Evolutionary conservation across 2,329 filamentous ascomycete genomes (phyloP), one percentile per base, ranked within the genome.

Genomic region (Colletotrichum coccodes): DNA sequence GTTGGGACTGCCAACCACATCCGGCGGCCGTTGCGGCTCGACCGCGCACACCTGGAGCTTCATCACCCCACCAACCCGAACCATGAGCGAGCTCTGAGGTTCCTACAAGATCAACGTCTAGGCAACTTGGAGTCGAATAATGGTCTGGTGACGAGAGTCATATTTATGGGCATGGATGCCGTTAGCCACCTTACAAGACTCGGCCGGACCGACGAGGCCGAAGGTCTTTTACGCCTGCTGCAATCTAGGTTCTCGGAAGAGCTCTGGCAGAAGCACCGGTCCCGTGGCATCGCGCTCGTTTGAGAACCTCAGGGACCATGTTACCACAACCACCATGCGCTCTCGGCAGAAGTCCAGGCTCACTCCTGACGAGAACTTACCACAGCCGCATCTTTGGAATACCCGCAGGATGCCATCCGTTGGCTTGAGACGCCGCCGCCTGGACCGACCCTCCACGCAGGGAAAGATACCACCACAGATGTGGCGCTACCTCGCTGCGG

Each of bases 1-100:
- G 79, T 86, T 42, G 79, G 81, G 46, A 80, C 87, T 5, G 84
- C 84, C 26, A 76, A 81, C 56, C 79, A 78, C 18, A 76, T 85
- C 18, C 71, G 76, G 6, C 73, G 73, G 28, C 76, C 79, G 1
- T 75, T 84, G 42, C 74, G 75, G 8, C 74, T 88, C 8, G 84
- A 87, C 57, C 79, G 81, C 36, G 87, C 87, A 0, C 88, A 90
- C 71, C 79, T 90, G 4, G 80, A 85, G 32, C 79, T 90, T 2
- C 80, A 86, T 64, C 87, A 90, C 72, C 88, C 88, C 0, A 84
- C 83, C 0, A 78, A 79, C 3, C 87, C 88, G 0, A 81, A 82
- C 30, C 80, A 84, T 26, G 75, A 78, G 2, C 80, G 81, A 1
- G 88, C 88, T 0, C 72, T 89, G 12, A 73, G 80, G 2, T 83